Conservation (phyloP, 2,329 filamentous ascomycete genomes). For the Venturia effusa region DNA sequence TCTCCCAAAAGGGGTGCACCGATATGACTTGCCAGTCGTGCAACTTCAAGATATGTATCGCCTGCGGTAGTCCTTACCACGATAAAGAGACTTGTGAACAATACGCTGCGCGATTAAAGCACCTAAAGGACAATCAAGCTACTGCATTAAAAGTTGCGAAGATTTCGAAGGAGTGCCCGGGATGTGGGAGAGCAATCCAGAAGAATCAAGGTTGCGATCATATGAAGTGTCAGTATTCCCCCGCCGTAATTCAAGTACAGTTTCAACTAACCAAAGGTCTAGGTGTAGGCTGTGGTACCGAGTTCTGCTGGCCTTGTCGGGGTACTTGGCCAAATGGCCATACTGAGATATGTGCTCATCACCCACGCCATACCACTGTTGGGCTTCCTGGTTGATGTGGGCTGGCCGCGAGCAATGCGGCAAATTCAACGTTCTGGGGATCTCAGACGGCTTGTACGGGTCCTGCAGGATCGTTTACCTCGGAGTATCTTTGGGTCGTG, state of each 20-base stretch:
- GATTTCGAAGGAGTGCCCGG: not conserved
- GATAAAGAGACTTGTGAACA: not conserved
- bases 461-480: too few relatives aligned
- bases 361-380: not conserved
- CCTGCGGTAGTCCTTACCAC: not conserved
- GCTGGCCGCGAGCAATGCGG: too few relatives aligned
- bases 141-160: not conserved
- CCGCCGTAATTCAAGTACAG: not conserved
- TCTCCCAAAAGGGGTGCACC: not conserved
- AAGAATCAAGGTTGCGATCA: slow-evolving; percentile 6
- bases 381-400: too few relatives aligned
- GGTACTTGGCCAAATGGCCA: not conserved
- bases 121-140: not conserved
- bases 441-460: too few relatives aligned
- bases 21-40: not conserved
- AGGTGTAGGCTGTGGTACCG: not conserved
- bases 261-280: not conserved
- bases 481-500: too few relatives aligned
- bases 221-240: slow-evolving; percentile 1
- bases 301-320: slow-evolving; percentile 7
- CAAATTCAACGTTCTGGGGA: too few relatives aligned
- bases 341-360: not conserved
- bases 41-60: not conserved
- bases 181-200: not conserved
- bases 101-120: not conserved